These are phyloP conservation scores for Oryza glaberrima DNA, from an alignment of 176 grass and related monocot genomes.

Conservation along the genomic window DNA sequence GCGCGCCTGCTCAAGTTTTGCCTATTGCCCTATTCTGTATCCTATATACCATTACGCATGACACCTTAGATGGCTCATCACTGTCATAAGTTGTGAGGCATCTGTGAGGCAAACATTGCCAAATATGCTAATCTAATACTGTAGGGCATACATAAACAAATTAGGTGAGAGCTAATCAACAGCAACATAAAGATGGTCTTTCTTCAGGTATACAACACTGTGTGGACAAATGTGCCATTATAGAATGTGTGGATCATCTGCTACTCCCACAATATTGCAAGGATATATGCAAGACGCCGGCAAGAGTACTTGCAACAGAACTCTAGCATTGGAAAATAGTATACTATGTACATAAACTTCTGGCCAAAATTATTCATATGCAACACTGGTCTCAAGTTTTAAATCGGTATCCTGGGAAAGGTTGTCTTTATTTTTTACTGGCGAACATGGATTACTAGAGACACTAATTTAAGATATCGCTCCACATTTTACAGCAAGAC, in stretches of 20 bases:
- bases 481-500: neutral
- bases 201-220: neutral
- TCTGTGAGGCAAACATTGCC: neutral
- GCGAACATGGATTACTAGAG: neutral
- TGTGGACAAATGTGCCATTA: neutral
- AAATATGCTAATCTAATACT: neutral
- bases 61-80: slow-evolving; percentile 1
- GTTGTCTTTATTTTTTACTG: neutral
- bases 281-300: neutral
- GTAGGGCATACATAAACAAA: neutral
- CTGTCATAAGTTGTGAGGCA: neutral
- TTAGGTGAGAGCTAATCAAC: slow-evolving; percentile 21
- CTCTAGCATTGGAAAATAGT: neutral
- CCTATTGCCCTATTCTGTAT: neutral
- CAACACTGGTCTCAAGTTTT: neutral
- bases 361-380: neutral
- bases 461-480: slow-evolving; percentile 1
- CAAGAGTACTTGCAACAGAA: neutral
- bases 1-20: neutral
- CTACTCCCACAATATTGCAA: neutral
- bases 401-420: neutral
- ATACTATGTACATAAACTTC: neutral
- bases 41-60: neutral
- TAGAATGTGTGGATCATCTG: neutral
- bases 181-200: neutral